Evolutionary conservation across 1,284 basidiomycete genomes (phyloP), one percentile per base, ranked within the genome.

Genomic region (Vanrija sp.): DNA sequence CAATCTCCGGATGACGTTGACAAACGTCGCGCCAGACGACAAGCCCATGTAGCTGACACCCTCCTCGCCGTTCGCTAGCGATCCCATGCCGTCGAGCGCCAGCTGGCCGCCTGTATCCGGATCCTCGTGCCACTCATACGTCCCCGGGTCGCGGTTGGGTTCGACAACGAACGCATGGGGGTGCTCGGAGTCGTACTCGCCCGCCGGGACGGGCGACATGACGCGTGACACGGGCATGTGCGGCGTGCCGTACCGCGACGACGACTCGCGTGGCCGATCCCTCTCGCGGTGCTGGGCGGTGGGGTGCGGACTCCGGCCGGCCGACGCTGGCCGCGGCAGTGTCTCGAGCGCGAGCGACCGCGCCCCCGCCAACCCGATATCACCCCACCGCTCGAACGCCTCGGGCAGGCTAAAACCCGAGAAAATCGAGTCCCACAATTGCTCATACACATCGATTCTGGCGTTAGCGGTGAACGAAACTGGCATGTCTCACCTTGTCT

Each of bases 21-120:
- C 42, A 38, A 61, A 61, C 6, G 55, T 60, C 41, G 60, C 52
- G 14, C 54, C 54, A 45, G 54, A 57, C 10, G 62, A 63, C 18
- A 63, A 41, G 16, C 62, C 62, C 41, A 63, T 23, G 43, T 59
- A 63, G 45, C 53, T 54, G 20, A 57, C 49, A 14, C 61, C 61
- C 42, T 53, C 42, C 12, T 46, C 51, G n/a, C 50, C 51, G 31
- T 41, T 38, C n/a, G 45, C 47, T 18, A 41, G 55, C 49, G 57
- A 53, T 3, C 56, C 59, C 12, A 52, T 52, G 20, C 52, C 46
- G 27, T 35, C 43, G 12, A 41, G 35, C 9, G 38, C 4, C 18
- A n/a, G 16, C 18, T 37, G 25, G 41, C 31, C 16, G 31, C 31
- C 31, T 5, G 31, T 31, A 4, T 31, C 31, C 10, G 31, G 31